Evolutionary conservation across 2,329 filamentous ascomycete species (phyloP).

Genomic region (Endothia cerciana): DNA sequence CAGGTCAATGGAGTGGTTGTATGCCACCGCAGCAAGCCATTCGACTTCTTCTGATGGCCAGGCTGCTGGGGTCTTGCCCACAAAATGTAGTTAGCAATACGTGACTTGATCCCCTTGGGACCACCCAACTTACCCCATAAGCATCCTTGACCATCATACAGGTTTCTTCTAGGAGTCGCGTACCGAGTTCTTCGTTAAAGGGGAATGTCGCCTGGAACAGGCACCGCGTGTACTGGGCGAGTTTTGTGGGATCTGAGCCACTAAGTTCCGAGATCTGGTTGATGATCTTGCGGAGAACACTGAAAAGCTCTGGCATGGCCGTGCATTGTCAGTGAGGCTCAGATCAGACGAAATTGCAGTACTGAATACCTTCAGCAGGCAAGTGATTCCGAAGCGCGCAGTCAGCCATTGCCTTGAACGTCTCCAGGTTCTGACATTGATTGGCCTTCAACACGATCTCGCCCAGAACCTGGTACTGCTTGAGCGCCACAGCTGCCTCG

Average conservation of each 20-base stretch:
- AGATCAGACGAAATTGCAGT: background rate
- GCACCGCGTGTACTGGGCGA: slow-evolving; percentile 79
- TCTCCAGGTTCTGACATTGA: slow-evolving; percentile 46
- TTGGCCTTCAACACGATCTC: slow-evolving; percentile 60
- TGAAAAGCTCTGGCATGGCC: slow-evolving; percentile 49
- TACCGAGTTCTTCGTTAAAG: slow-evolving; percentile 57
- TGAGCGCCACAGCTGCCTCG: slow-evolving; percentile 70
- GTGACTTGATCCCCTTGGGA: slow-evolving; percentile 34
- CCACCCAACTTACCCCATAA: slow-evolving; percentile 45
- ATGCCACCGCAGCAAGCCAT: slow-evolving; percentile 72
- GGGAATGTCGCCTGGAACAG: slow-evolving; percentile 71
- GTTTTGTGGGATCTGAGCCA: slow-evolving; percentile 57
- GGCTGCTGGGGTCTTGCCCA: slow-evolving; percentile 27
- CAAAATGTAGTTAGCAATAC: background rate
- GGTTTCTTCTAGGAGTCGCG: slow-evolving; percentile 68
- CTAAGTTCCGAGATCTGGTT: slow-evolving; percentile 66
- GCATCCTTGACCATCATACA: slow-evolving; percentile 55
- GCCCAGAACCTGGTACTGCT: slow-evolving; percentile 68
- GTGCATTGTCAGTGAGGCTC: background rate
- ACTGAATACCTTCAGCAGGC: slow-evolving; percentile 52
- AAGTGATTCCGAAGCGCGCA: slow-evolving; percentile 59
- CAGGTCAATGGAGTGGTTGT: slow-evolving; percentile 73
- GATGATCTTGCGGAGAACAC: slow-evolving; percentile 67
- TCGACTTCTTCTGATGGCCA: slow-evolving; percentile 73
- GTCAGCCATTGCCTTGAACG: slow-evolving; percentile 69